Evolutionary conservation across 768 basidiomycete species (phyloP).

Genomic region (Aureoboletus auriporus): DNA sequence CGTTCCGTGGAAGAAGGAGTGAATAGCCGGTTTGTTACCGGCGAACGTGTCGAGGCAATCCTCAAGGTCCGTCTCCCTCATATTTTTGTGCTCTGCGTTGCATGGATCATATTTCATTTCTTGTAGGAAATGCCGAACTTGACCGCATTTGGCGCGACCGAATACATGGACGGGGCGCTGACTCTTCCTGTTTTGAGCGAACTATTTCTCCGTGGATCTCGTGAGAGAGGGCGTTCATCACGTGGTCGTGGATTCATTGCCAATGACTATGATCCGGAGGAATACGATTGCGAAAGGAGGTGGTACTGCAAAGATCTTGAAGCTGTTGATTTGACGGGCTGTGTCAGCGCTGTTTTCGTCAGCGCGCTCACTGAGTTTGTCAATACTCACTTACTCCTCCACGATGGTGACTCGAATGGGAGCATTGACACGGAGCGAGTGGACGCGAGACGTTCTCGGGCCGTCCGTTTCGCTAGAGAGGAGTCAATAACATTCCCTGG

Average conservation of each 20-base stretch:
- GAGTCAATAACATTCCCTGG: constrained; percentile 63
- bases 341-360: constrained; percentile 88
- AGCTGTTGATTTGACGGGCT: constrained; percentile 92
- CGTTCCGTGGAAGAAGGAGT: constrained; percentile 89
- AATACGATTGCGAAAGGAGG: constrained; percentile 72
- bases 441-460: constrained; percentile 32
- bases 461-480: constrained; percentile 32
- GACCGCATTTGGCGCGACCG: constrained; percentile 87
- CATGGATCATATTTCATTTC: constrained; percentile 1
- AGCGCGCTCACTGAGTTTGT: constrained; percentile 84
- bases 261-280: constrained; percentile 60
- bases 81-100: constrained; percentile 3
- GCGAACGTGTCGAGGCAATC: constrained; percentile 73
- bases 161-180: constrained; percentile 96
- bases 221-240: constrained; percentile 62
- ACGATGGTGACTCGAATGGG: constrained; percentile 40
- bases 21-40: constrained; percentile 89
- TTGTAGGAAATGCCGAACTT: constrained; percentile 85
- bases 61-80: constrained; percentile 54
- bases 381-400: constrained; percentile 50
- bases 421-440: constrained; percentile 37
- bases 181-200: constrained; percentile 83
- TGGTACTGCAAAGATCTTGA: constrained; percentile 74
- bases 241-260: constrained; percentile 55
- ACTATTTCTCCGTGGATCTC: constrained; percentile 80